Percentiles rank a stretch among this genome's conserved stretches.
These are phyloP conservation scores for Geosmithia morbida DNA, from an alignment of 2,329 filamentous ascomycete species.

Conservation along the genomic window DNA sequence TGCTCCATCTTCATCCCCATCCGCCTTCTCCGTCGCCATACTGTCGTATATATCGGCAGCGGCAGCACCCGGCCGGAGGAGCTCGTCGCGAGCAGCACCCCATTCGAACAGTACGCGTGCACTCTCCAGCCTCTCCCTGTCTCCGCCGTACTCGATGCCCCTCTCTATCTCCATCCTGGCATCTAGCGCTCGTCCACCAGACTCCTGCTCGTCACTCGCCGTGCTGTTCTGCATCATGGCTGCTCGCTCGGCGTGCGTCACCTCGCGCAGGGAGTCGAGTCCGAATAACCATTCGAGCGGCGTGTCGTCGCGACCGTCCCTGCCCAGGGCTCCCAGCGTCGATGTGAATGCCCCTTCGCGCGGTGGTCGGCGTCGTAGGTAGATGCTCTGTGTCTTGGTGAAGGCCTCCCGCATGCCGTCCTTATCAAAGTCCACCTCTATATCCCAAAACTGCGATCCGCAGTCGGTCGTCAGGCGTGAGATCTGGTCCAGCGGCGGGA, in stretches of 20 bases:
- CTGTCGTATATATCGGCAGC: slow-evolving; percentile 13
- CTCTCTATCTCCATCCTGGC: slow-evolving; percentile 51
- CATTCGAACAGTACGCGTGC: slow-evolving; percentile 36
- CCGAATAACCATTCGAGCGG: slow-evolving; percentile 65
- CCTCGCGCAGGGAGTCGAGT: slow-evolving; percentile 36
- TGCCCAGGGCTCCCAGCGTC: slow-evolving; percentile 58
- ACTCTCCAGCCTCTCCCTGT: slow-evolving; percentile 15
- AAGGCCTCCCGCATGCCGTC: slow-evolving; percentile 47
- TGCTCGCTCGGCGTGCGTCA: slow-evolving; percentile 52
- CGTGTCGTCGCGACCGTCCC: slow-evolving; percentile 12
- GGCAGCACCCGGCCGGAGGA: slow-evolving; percentile 8
- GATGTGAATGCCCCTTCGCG: slow-evolving; percentile 58
- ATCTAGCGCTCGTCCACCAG: slow-evolving; percentile 47
- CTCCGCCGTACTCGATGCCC: slow-evolving; percentile 25
- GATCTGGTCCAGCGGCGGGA: slow-evolving; percentile 52
- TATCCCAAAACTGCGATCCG: slow-evolving; percentile 62
- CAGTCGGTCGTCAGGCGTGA: slow-evolving; percentile 43
- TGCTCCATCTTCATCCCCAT: slow-evolving; percentile 8
- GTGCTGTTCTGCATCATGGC: slow-evolving; percentile 40
- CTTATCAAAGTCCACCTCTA: slow-evolving; percentile 62
- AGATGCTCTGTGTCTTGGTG: slow-evolving; percentile 54
- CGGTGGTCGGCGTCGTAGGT: slow-evolving; percentile 55
- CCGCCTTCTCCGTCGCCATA: slow-evolving; percentile 16
- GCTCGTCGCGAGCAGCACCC: slow-evolving; percentile 28
- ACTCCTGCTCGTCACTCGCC: slow-evolving; percentile 28